These are phyloP conservation scores for Tuber microsphaerosporum DNA, from an alignment of 495 filamentous ascomycete genomes.

Conservation along the genomic window DNA sequence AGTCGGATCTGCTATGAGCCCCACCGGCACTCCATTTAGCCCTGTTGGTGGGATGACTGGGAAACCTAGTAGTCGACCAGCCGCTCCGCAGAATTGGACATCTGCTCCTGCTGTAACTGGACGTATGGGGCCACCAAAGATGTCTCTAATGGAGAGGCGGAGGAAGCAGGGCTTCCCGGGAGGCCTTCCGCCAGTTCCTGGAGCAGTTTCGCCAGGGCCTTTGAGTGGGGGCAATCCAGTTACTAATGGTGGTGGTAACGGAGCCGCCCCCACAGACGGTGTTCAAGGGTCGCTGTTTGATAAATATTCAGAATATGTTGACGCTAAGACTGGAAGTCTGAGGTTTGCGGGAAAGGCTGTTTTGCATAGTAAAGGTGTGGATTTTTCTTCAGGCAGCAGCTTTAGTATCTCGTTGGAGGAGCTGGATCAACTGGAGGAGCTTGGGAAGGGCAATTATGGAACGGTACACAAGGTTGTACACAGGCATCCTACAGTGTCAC, in stretches of 20 bases:
- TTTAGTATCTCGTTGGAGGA: conserved; percentile 96
- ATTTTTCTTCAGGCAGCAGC: conserved; percentile 80
- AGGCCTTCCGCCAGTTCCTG: conserved; percentile 12
- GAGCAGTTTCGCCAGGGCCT: conserved; percentile 16
- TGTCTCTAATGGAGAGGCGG: conserved; percentile 47
- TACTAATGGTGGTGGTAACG: conserved; percentile 17
- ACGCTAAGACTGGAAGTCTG: conserved; percentile 81
- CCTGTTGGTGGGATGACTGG: conserved; percentile 25
- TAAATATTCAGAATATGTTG: conserved; percentile 86
- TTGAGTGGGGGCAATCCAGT: conserved; percentile 3
- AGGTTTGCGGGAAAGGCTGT: conserved; percentile 90
- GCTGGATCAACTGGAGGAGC: conserved; percentile 86
- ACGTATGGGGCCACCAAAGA: conserved; percentile 43
- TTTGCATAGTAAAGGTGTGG: conserved; percentile 77
- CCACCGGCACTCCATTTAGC: conserved; percentile 18
- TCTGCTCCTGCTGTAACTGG: conserved; percentile 49
- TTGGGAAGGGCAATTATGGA: conserved; percentile 97
- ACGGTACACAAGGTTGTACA: conserved; percentile 96
- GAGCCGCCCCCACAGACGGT: conserved; percentile 29
- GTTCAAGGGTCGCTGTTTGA: conserved; percentile 62
- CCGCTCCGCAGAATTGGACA: conserved; percentile 46
- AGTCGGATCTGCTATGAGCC: conserved; percentile 21
- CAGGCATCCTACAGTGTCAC: conserved; percentile 30
- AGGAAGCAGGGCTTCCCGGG: conserved; percentile 32
- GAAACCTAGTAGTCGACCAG: conserved; percentile 42